Evolutionary conservation across 352 stramenopile genomes (phyloP).

Genomic region (Pythium dissimile): DNA sequence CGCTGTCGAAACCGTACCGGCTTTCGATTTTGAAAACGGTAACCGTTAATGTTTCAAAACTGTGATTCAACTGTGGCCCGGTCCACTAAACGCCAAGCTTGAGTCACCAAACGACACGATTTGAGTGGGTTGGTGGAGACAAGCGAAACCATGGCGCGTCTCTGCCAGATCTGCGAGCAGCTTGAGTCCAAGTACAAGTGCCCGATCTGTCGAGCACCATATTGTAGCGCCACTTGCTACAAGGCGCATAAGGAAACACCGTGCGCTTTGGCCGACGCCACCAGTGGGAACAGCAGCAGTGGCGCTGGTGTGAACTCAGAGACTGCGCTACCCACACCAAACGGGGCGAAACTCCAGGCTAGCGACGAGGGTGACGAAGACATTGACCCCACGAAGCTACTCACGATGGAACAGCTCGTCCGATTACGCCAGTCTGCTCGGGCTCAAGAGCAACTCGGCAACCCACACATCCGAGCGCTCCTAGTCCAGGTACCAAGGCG

Average conservation of each 20-base stretch:
- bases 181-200: conserved; percentile 83
- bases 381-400: conserved; percentile 31
- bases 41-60: too few species aligned
- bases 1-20: conserved; percentile 1
- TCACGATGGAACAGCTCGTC: conserved; percentile 53
- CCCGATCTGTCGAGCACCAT: conserved; percentile 57
- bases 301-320: background rate
- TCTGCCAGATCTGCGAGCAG: conserved; percentile 51
- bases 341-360: background rate
- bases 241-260: conserved; percentile 76
- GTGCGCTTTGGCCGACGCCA: conserved; percentile 25
- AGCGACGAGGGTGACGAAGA: conserved; percentile 32
- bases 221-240: conserved; percentile 77
- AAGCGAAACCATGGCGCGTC: conserved; percentile 29
- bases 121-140: background rate
- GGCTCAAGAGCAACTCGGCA: conserved; percentile 41
- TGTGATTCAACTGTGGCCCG: too few species aligned
- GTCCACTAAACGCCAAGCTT: too few species aligned
- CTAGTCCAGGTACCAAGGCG: conserved; percentile 52
- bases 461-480: conserved; percentile 43
- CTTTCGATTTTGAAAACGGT: too few species aligned
- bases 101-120: conserved; percentile 13
- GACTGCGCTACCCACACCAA: background rate
- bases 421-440: conserved; percentile 29
- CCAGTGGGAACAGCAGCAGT: conserved; percentile 3